phyloP scores from a whole-genome alignment of 1,284 basidiomycete species.

The Cryptococcus sp. region DNA sequence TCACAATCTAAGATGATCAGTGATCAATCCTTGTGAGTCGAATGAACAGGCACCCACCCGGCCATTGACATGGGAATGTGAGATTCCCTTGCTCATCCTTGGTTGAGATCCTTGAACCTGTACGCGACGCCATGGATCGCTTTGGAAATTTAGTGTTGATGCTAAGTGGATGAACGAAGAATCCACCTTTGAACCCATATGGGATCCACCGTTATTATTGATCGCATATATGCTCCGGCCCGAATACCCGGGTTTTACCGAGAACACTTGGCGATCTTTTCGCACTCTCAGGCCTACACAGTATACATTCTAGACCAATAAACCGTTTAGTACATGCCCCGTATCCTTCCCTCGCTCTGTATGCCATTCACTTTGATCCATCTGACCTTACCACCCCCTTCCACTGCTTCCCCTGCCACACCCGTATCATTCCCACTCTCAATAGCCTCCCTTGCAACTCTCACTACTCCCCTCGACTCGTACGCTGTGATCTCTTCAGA shows the following conservation, averaged over 20 bases:
- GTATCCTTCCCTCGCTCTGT: slow-evolving; percentile 12
- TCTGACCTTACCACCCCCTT: slow-evolving; percentile 30
- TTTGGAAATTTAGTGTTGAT: too few species aligned
- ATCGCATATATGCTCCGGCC: too few species aligned
- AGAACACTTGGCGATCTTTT: too few species aligned
- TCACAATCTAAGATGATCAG: slow-evolving; percentile 17
- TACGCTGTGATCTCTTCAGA: slow-evolving; percentile 58
- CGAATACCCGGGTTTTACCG: too few species aligned
- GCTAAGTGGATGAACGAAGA: too few species aligned
- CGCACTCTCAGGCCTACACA: too few species aligned
- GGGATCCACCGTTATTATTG: too few species aligned
- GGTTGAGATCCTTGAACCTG: background rate
- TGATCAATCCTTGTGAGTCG: background rate
- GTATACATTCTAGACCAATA: too few species aligned
- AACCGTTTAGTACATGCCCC: slow-evolving; percentile 10
- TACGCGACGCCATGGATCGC: too few species aligned
- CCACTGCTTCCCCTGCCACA: slow-evolving; percentile 22
- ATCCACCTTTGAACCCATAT: too few species aligned
- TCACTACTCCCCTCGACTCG: slow-evolving; percentile 51
- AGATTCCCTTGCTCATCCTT: background rate
- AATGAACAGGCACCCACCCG: background rate
- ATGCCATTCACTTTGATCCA: slow-evolving; percentile 21
- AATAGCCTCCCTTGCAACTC: slow-evolving; percentile 25
- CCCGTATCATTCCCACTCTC: slow-evolving; percentile 16
- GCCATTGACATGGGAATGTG: background rate